Evolutionary conservation across 345 rosid genomes (phyloP).

Genomic region (Lenwebbia sp.): DNA sequence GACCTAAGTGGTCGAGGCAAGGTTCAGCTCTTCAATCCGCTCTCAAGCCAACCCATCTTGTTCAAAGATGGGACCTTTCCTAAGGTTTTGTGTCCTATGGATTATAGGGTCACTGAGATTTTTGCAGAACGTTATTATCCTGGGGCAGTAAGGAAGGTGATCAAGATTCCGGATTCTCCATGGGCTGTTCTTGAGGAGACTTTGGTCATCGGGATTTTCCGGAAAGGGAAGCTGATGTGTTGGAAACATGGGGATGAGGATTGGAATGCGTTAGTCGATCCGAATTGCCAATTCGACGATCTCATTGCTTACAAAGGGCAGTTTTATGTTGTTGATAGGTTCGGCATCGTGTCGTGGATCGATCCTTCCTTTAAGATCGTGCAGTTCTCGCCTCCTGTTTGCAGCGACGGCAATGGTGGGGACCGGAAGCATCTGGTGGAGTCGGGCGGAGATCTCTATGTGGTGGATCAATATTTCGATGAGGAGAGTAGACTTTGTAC

Average conservation of each 20-base stretch:
- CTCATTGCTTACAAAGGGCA: constrained; percentile 1
- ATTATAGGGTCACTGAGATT: constrained; percentile 9
- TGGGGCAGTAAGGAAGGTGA: background rate
- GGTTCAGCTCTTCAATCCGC: background rate
- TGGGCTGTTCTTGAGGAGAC: background rate
- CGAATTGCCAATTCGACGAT: background rate
- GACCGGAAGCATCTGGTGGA: constrained; percentile 6
- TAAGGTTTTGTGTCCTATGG: background rate
- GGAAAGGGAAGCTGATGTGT: background rate
- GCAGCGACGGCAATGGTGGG: background rate
- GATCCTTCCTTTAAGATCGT: constrained; percentile 2
- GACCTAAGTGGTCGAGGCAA: background rate
- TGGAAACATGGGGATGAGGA: constrained; percentile 8
- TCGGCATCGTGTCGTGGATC: constrained; percentile 2
- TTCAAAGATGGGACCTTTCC: background rate
- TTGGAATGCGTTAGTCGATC: background rate
- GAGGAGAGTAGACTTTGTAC: background rate
- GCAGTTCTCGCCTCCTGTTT: background rate
- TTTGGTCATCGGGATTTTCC: background rate
- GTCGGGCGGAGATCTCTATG: constrained; percentile 2
- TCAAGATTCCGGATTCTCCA: background rate
- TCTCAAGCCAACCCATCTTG: background rate
- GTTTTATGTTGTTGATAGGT: constrained; percentile 4
- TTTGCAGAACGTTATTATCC: background rate
- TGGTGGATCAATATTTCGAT: constrained; percentile 1